Base-by-base conservation (phyloP, 2,329 filamentous ascomycete genomes). In the Aureobasidium lini region DNA sequence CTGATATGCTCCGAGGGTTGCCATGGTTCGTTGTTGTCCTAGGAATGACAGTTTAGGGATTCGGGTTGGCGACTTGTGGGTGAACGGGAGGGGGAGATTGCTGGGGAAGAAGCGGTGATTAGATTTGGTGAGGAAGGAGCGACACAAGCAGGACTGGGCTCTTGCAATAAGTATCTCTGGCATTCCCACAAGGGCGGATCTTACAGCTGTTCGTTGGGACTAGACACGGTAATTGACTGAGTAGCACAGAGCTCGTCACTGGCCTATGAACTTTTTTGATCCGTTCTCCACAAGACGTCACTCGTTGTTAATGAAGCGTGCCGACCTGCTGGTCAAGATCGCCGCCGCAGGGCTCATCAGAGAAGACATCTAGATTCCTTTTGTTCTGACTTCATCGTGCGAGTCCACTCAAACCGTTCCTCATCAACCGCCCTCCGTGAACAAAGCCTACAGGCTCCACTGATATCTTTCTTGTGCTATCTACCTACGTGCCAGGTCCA, bases 1-100 rank as follows among this genome's bases (percentile, higher is more conserved):
- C 63, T 79, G 77, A 63, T 82, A 75, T 59, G 80, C 71, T 62
- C 75, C 73, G 46, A 81, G 71, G 28, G 74, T 75, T 57, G 78
- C 75, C 79, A 81, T 81, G 64, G 48, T 63, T 11, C 57, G 54
- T 40, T 23, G 34, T 57, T 28, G 54, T 47, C 10, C 23, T n/a
- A 28, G 43, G 40, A 56, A 48, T 47, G 54, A 13, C n/a, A n/a
- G 9, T 57, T 4, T 37, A 57, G 52, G 16, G 6, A 15, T 10
- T 18, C 15, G 43, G 5, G 3, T n/a, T 4, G 43, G 5, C 15
- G 32, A 40, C 34, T 40, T 48, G 43, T 16, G 23, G 43, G 23
- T 37, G 15, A 32, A 23, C 23, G 43, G 6, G 39, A 47, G 32
- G 23, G 39, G 13, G 42, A 47, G 43, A 39, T 57, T 57, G 32